Percentiles rank a stretch among this genome's conserved stretches.
Conservation (phyloP, 2,329 filamentous ascomycete genomes). For the Xylaria sp. region DNA sequence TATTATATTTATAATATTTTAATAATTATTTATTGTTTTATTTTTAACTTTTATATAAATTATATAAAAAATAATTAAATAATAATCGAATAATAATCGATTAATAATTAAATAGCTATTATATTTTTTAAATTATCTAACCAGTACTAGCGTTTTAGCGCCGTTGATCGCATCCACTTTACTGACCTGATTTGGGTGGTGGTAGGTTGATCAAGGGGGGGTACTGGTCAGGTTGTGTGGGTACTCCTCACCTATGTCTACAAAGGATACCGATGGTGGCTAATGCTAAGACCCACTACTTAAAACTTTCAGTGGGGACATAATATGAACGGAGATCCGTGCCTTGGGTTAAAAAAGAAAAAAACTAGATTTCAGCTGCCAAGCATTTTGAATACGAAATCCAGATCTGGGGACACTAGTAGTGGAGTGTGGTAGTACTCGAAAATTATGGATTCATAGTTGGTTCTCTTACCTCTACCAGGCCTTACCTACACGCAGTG, state of each 20-base stretch:
- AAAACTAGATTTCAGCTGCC: constrained; percentile 29
- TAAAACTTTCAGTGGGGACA: not conserved
- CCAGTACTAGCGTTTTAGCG: too few species aligned
- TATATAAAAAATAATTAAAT: too few species aligned
- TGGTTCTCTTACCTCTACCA: not conserved
- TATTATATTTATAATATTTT: too few species aligned
- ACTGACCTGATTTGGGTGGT: too few species aligned
- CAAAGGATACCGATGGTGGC: not conserved
- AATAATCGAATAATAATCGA: too few species aligned
- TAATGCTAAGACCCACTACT: not conserved
- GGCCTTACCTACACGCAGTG: not conserved
- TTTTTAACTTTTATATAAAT: too few species aligned
- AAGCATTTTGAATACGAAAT: constrained; percentile 31
- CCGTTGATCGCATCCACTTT: too few species aligned
- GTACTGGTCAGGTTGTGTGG: too few species aligned
- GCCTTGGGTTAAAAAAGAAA: constrained; percentile 19
- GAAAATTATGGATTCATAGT: constrained; percentile 3
- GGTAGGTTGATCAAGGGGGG: too few species aligned
- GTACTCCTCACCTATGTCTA: not conserved
- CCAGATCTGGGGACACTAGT: not conserved
- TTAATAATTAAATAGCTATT: too few species aligned
- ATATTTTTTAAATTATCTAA: too few species aligned
- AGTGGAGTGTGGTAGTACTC: not conserved
- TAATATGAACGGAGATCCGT: constrained; percentile 4
- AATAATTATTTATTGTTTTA: too few species aligned